Conservation (phyloP, 192 early-diverging fungal species). For the Gryganskiella cystojenkinii region DNA sequence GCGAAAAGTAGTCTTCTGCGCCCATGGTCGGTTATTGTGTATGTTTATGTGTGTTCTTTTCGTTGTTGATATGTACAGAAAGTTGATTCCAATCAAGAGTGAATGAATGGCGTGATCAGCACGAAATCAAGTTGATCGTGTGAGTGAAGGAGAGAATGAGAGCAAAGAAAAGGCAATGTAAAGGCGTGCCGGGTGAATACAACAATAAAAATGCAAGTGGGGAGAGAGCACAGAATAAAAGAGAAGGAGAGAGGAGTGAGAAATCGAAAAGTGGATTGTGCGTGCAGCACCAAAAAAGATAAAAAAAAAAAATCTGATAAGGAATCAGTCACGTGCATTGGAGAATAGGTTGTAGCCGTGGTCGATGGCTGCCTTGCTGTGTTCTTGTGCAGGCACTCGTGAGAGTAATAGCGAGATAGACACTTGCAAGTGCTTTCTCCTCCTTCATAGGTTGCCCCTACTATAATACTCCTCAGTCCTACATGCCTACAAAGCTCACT, state of each 20-base stretch:
- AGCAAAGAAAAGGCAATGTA: background rate
- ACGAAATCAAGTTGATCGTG: background rate
- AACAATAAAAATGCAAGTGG: too few relatives aligned
- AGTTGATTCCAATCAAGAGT: too few relatives aligned
- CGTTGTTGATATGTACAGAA: background rate
- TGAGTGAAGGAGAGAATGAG: background rate
- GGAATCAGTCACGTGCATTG: background rate
- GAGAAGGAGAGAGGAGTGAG: background rate
- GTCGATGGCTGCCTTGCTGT: too few relatives aligned
- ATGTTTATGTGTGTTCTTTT: too few relatives aligned
- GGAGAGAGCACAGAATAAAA: background rate
- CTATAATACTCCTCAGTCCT: too few relatives aligned
- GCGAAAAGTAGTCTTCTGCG: slow-evolving; percentile 22
- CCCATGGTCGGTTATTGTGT: background rate
- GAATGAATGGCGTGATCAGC: too few relatives aligned
- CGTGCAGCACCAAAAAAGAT: background rate
- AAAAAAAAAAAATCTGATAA: background rate
- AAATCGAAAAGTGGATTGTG: slow-evolving; percentile 1
- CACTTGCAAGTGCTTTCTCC: too few relatives aligned
- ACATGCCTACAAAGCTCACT: too few relatives aligned
- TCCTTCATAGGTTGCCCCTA: too few relatives aligned
- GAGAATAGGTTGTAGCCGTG: too few relatives aligned
- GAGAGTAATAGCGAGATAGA: background rate
- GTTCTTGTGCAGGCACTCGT: too few relatives aligned
- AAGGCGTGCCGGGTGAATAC: too few relatives aligned